Evolutionary conservation across 2,329 filamentous ascomycete species (phyloP), one percentile per base, ranked within the genome.

Genomic region (Sarocladium oryzae): DNA sequence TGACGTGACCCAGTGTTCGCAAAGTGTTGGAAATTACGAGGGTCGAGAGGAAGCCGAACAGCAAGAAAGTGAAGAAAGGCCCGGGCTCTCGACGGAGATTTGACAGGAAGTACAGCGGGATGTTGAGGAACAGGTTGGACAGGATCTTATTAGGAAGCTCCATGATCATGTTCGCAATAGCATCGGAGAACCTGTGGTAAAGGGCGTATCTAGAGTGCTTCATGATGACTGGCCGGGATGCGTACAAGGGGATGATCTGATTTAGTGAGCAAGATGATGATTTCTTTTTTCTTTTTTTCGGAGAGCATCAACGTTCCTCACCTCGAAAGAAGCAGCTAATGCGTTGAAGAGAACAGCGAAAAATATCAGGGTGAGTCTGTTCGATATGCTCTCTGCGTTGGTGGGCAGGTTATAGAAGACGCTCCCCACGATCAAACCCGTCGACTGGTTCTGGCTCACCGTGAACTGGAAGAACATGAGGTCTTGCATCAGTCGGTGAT

Each of bases 11-110:
- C 56, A 95, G 88, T 4, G 82, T 86, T 49, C 89, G 81, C 78
- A 95, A 95, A 56, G 91, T 78, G 83, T 89, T 90, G 46, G 86
- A 90, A 87, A 93, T 93, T 56, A 80, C 77, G 60, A 95, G 58
- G 0, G 88, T 88, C 11, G 48, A 51, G 15, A 48, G 16, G 60
- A 84, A 72, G 1, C 69, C 68, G 35, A 75, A 60, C 0, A 76
- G 56, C 0, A 69, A 56, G 56, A 72, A 76, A 54, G 65, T 71
- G 58, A 76, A 76, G 59, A 76, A 77, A 0, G 69, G 61, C 0
- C 69, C 71, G 1, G 72, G 62, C 36, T 72, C 69, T 32, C 70
- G 62, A 3, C 68, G 66, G 0, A 77, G 61, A 23, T 70, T 67
- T 0, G 69, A 70, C 68, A 76, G 73, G 56, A 77, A 77, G 56